Conservation (phyloP, 1,284 basidiomycete species). For the Sanghuangporus sanghuang region DNA sequence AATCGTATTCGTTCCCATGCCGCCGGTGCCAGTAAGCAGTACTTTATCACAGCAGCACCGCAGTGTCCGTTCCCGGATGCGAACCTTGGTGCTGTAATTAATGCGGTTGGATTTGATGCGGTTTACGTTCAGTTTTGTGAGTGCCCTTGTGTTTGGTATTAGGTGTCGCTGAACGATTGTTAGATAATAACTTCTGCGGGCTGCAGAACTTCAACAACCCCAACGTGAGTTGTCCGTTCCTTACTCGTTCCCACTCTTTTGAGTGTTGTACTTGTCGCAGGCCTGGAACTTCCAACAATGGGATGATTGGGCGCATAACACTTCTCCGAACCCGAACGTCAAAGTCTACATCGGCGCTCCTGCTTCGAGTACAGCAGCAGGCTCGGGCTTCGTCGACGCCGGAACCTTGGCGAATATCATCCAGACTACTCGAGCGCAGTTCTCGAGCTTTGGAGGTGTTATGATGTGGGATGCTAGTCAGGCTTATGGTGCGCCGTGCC, state of each 20-base stretch:
- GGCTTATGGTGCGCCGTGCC: slow-evolving; percentile 41
- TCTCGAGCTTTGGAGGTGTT: slow-evolving; percentile 61
- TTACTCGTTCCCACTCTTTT: background rate
- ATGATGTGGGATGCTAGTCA: slow-evolving; percentile 68
- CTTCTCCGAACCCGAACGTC: slow-evolving; percentile 51
- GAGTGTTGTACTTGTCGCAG: slow-evolving; percentile 23
- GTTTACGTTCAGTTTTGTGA: slow-evolving; percentile 58
- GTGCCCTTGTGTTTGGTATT: slow-evolving; percentile 16
- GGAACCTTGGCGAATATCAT: slow-evolving; percentile 41
- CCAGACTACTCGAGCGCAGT: slow-evolving; percentile 38
- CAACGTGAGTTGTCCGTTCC: slow-evolving; percentile 30
- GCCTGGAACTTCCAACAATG: slow-evolving; percentile 49
- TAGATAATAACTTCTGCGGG: slow-evolving; percentile 58
- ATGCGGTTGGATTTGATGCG: slow-evolving; percentile 53
- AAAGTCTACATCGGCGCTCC: slow-evolving; percentile 64
- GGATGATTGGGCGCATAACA: slow-evolving; percentile 60
- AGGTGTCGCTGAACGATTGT: background rate
- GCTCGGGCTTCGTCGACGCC: slow-evolving; percentile 46
- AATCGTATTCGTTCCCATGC: slow-evolving; percentile 42
- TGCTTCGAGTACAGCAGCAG: slow-evolving; percentile 42
- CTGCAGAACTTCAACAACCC: slow-evolving; percentile 37
- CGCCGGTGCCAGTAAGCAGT: slow-evolving; percentile 43
- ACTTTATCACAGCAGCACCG: slow-evolving; percentile 61
- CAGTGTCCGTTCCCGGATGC: slow-evolving; percentile 65
- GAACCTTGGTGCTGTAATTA: slow-evolving; percentile 47